Evolutionary conservation across 169 alveolate species (phyloP), one percentile per base, ranked within the genome.

Genomic region (Pseudocohnilembus persalinus): DNA sequence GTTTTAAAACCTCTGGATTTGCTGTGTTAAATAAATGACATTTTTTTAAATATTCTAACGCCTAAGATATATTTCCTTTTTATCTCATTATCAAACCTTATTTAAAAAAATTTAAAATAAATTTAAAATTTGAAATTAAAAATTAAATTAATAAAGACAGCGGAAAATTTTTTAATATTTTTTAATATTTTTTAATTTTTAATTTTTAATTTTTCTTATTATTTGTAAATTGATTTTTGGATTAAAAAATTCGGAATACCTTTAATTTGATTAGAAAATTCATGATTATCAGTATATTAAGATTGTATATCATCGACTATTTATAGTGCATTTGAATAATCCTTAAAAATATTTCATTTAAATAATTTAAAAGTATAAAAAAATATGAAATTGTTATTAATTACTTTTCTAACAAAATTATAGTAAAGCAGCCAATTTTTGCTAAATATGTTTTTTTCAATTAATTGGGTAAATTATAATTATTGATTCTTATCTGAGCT

Each of bases 81-180:
- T 88, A 88, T 32, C 97, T 77, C 15, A 90, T 78, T 0, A 93
- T 93, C 75, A 93, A 74, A 29, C 91, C 97, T 88, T 90, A 91
- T 26, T 79, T 79, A 25, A 85, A 49, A 73, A 83, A 74, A 28
- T 27, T 77, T 30, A n/a, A 11, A 31, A 11, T 77, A 31, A 28
- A 0, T n/a, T n/a, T n/a, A n/a, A n/a, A n/a, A n/a, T n/a, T n/a
- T n/a, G n/a, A n/a, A n/a, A n/a, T n/a, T n/a, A n/a, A n/a, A n/a
- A n/a, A n/a, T n/a, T n/a, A n/a, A n/a, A n/a, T n/a, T n/a, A n/a
- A n/a, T n/a, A n/a, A n/a, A n/a, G n/a, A n/a, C n/a, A n/a, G n/a
- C n/a, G n/a, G n/a, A n/a, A n/a, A n/a, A n/a, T n/a, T n/a, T n/a
- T n/a, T n/a, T n/a, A n/a, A n/a, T n/a, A n/a, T n/a, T n/a, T n/a